These are phyloP conservation scores for Vachellia collinsii DNA, from an alignment of 306 rosid species.

Conservation along the genomic window DNA sequence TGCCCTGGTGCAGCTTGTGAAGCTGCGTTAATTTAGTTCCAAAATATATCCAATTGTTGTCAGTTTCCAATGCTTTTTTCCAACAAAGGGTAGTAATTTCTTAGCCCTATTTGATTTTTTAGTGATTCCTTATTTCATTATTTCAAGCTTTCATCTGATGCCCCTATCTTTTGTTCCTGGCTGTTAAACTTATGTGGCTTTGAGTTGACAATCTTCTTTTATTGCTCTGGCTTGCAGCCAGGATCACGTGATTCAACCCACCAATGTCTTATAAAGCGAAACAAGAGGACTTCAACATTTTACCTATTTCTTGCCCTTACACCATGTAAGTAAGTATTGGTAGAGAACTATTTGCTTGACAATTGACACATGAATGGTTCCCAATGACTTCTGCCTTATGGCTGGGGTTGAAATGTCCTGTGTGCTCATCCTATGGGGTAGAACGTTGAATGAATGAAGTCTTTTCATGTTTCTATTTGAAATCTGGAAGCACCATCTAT, in stretches of 20 bases:
- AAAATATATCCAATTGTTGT: neutral
- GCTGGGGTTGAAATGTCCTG: slow-evolving; percentile 5
- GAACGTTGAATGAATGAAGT: slow-evolving; percentile 19
- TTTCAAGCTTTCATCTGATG: slow-evolving; percentile 11
- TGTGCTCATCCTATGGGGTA: slow-evolving; percentile 31
- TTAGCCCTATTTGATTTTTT: neutral
- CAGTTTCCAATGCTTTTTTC: slow-evolving; percentile 14
- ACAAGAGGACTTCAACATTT: slow-evolving; percentile 87
- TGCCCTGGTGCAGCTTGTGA: neutral
- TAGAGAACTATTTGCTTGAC: slow-evolving; percentile 21
- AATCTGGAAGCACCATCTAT: slow-evolving; percentile 8
- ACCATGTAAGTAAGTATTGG: slow-evolving; percentile 70
- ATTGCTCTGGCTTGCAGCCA: slow-evolving; percentile 71
- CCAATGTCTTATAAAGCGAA: slow-evolving; percentile 87
- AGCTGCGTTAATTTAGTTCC: slow-evolving; percentile 1
- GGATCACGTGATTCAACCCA: slow-evolving; percentile 79
- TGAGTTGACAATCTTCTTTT: slow-evolving; percentile 36
- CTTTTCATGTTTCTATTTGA: slow-evolving; percentile 10
- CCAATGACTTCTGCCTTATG: slow-evolving; percentile 17
- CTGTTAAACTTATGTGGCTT: slow-evolving; percentile 21
- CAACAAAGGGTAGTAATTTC: slow-evolving; percentile 1
- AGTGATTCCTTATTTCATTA: slow-evolving; percentile 8
- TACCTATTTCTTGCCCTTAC: slow-evolving; percentile 81
- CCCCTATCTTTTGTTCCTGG: slow-evolving; percentile 1
- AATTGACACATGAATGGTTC: slow-evolving; percentile 28